Percentiles rank a stretch among this genome's conserved stretches.
Evolutionary conservation across 106 monocot species (phyloP).

Genomic region (Dioscorea dumetorum): DNA sequence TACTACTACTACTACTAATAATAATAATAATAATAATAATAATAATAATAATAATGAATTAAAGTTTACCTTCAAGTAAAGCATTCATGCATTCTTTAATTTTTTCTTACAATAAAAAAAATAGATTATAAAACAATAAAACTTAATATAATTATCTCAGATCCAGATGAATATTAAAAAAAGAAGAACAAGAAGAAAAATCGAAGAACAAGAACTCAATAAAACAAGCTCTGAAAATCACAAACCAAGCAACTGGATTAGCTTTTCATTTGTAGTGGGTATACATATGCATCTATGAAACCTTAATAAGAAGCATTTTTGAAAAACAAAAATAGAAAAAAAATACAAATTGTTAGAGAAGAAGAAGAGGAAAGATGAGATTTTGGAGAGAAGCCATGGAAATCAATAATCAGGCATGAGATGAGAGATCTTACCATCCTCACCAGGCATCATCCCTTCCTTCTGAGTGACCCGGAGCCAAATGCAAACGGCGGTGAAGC

Average conservation of each 20-base stretch:
- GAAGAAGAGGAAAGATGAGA: not conserved
- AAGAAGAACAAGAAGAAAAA: not conserved
- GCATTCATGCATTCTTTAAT: no score
- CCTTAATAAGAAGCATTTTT: not conserved
- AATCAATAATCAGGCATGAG: conserved; percentile 47
- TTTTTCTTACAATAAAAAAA: no score
- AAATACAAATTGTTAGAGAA: not conserved
- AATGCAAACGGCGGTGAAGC: conserved; percentile 62
- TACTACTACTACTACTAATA: no score
- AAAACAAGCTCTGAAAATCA: no score
- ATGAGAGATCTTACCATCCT: conserved; percentile 53
- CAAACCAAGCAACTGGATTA: no score
- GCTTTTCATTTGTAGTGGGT: not conserved
- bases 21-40: no score
- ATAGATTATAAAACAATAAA: no score
- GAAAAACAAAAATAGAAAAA: conserved; percentile 1
- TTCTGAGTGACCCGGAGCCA: conserved; percentile 49
- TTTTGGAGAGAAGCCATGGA: not conserved
- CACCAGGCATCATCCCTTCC: conserved; percentile 8
- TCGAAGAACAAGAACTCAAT: not conserved
- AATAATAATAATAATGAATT: no score
- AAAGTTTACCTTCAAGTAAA: no score
- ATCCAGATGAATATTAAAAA: not conserved
- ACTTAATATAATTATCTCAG: no score
- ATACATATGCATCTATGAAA: not conserved